Evolutionary conservation across 2,329 filamentous ascomycete genomes (phyloP), one percentile per base, ranked within the genome.

Genomic region (Cercospora sesami): DNA sequence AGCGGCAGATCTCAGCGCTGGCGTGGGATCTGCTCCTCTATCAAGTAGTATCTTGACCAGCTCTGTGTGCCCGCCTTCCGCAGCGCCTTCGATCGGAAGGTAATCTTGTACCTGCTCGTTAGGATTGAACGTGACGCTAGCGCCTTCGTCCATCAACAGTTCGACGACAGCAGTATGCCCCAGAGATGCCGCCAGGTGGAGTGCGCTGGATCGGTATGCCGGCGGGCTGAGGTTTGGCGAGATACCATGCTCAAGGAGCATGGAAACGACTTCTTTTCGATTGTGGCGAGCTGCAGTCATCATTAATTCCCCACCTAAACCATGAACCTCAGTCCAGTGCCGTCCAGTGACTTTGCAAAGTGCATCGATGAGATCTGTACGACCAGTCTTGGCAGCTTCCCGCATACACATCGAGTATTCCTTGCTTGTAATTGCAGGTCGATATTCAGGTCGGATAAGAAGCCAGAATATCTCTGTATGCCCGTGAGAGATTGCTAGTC

Each of bases 311-410:
- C 26, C 39, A 3, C 36, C 60, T 6, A 67, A 39, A 8, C 14
- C 30, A 14, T 28, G 16, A 18, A 63, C 28, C 23, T 63, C 59
- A 21, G 18, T 30, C 28, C 55, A 45, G 23, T 21, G 28, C 28
- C 63, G 63, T 16, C 60, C 60, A 16, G 60, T 63, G 26, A 61
- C 26, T 5, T 33, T 16, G 48, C 63, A 67, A 6, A 67, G 23
- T n/a, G 33, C 10, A n/a, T 64, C 21, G 21, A 67, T 64, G 28
- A 67, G 28, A 30, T 67, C 65, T 10, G 18, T 21, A 10, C 65
- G 60, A 10, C 65, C 65, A 51, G 39, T 53, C 48, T 48, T 45
- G 9, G 53, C 65, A 4, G 48, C 65, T 9, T 53, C 53, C 33
- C 63, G 21, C 8, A 63, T 26, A 14, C 48, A 61, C 28, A 51